A percentile compares a stretch with the other conserved stretches of the same genome.
Evolutionary conservation across 164 flowering plant species (phyloP).

Genomic region (Stephania japonica): DNA sequence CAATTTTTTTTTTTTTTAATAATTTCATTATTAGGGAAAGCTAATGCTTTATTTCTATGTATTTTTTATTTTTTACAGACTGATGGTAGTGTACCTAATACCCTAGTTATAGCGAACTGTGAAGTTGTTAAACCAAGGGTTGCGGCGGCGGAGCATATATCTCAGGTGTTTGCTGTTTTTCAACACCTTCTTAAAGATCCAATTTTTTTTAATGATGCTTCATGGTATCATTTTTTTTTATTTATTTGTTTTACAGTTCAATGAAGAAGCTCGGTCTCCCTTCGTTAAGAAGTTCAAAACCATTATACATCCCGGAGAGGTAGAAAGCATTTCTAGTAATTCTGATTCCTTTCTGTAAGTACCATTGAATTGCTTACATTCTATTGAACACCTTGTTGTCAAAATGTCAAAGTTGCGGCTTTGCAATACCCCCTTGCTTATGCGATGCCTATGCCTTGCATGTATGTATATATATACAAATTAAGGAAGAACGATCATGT

Average conservation of each 20-base stretch:
- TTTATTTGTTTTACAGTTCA: slow-evolving; percentile 47
- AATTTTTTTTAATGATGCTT: background rate
- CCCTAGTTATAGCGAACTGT: slow-evolving; percentile 89
- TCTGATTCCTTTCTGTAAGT: slow-evolving; percentile 1
- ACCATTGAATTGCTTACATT: background rate
- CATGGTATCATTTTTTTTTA: background rate
- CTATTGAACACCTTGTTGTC: background rate
- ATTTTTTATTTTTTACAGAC: slow-evolving; percentile 52
- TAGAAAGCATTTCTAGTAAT: slow-evolving; percentile 12
- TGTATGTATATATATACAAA: no score
- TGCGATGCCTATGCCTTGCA: no score
- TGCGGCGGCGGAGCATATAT: slow-evolving; percentile 96
- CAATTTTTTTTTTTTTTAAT: background rate
- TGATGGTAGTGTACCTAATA: slow-evolving; percentile 96
- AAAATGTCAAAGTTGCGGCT: no score
- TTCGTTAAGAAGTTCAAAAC: slow-evolving; percentile 93
- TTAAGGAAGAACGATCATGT: no score
- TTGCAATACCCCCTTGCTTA: no score
- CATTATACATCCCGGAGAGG: slow-evolving; percentile 97
- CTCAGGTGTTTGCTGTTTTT: slow-evolving; percentile 47
- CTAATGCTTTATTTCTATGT: background rate
- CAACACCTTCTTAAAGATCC: background rate
- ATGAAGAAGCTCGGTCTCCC: slow-evolving; percentile 95
- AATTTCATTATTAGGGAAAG: no score
- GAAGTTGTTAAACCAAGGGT: slow-evolving; percentile 95